Base-by-base conservation (phyloP, 148 eudicot genomes). In the Polygonum maritimum region DNA sequence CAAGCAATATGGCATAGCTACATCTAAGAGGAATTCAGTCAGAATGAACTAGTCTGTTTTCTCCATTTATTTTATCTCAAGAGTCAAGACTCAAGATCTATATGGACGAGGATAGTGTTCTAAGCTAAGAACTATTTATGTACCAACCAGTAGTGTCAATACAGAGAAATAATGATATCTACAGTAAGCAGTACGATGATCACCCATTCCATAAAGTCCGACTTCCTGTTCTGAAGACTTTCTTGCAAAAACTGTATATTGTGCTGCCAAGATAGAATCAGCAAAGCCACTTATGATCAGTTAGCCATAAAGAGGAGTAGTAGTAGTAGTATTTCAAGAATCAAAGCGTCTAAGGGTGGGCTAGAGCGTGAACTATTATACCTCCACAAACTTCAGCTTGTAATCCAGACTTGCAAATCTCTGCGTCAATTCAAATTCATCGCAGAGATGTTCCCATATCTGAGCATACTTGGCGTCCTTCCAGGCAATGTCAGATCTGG, bases 321-420 rank as follows among this genome's bases (percentile, higher is more conserved):
- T 26, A 26, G 31, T 26, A 26, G 11, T 2, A 16, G 44, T 26
- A 26, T 26, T 67, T 1, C 71, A 14, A 15, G 40, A 67, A 67
- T 7, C 47, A 44, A 44, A 44, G 47, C 11, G 2, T 36, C 11
- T 6, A 67, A 60, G n/a, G 16, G 71, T 36, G 38, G 45, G 71
- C 44, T 15, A 67, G 45, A 67, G 41, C 10, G 45, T 15, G 75
- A 7, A 26, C 7, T 72, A 44, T 18, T 44, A 6, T 87, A 94
- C 98, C 97, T 94, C 98, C 40, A 94, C 98, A 84, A 92, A 91
- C 82, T 94, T 94, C 87, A 90, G 79, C 83, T 94, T 94, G 69
- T 92, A 94, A 85, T 94, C 98, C 76, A 94, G 97, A 85, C 96
- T 92, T 38, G 95, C 93, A 83, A 94, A 94, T 92, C 98, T 90